Conservation (phyloP, 1,284 basidiomycete genomes). For the Cryptococcus neoformans region DNA sequence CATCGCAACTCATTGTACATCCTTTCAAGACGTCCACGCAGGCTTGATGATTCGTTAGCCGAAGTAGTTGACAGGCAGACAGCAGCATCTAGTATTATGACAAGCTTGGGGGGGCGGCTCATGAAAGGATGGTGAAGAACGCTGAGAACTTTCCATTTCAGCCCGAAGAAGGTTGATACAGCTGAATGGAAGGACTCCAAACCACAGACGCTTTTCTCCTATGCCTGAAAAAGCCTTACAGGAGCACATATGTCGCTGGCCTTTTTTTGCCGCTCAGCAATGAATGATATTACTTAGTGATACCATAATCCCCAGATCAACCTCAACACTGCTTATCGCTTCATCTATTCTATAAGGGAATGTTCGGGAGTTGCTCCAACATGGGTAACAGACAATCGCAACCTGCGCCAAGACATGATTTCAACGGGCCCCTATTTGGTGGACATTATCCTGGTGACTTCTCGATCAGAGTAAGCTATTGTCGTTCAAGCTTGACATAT, state of each 20-base stretch:
- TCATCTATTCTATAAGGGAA: neutral
- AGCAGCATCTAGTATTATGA: no score
- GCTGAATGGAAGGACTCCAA: neutral
- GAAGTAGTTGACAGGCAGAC: no score
- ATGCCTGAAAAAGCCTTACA: neutral
- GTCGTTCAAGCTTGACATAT: neutral
- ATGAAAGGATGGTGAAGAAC: no score
- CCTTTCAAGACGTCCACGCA: no score
- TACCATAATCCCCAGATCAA: neutral
- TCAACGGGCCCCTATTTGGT: slow-evolving; percentile 13
- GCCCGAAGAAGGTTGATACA: no score
- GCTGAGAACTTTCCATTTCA: no score
- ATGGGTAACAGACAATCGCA: slow-evolving; percentile 4
- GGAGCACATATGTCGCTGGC: neutral
- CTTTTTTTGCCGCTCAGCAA: neutral
- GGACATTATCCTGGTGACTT: slow-evolving; percentile 15
- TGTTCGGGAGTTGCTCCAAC: neutral
- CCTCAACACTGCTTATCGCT: neutral
- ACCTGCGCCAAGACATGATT: slow-evolving; percentile 4
- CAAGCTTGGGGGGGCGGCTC: no score
- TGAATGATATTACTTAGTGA: neutral
- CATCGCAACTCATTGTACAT: no score
- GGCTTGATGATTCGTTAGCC: no score
- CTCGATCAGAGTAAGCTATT: slow-evolving; percentile 11
- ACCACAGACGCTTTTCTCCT: neutral